Base-by-base conservation (phyloP, 805 yeast species). In the Phaffomyces thermotolerans region DNA sequence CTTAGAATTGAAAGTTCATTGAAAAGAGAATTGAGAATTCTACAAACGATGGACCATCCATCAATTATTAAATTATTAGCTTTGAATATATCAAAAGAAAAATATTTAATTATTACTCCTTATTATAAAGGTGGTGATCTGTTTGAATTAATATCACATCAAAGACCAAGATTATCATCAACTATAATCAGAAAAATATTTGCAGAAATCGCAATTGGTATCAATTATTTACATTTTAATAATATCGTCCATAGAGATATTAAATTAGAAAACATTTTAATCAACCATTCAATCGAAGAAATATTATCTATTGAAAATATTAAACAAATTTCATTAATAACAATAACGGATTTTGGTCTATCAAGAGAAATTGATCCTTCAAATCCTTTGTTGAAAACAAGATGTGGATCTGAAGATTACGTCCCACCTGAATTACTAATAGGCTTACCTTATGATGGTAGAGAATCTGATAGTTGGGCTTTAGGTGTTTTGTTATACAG, bases 361-460 rank as follows among this genome's bases (percentile, higher is more conserved):
- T 82, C 95, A 10, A 81, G 88, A 53, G 67, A 71, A 40, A 73
- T 91, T 22, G 78, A 74, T 40, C 74, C 78, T 1, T 71, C 67
- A 2, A 68, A 76, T 50, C 84, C 88, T 23, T 53, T 82, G 45
- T 70, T 95, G 23, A 74, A 85, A 3, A 91, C 98, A 1, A 66
- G 98, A 48, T 93, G 99, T 62, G 99, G 99, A 0, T 86, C 96
- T 1, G 96, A 87, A 50, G 99, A 93, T 60, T 93, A 93, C 56
- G 95, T 93, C 7, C 83, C 96, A 0, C 99, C 99, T 0, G 99
- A 93, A 58, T 65, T 93, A 22, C 67, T 93, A 33, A 77, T 93
- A 78, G 98, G 98, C 1, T 71, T 86, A 44, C 83, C 88, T 7
- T 93, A 93, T 58, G 91, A 91, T 56, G 99, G 99, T 12, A 75